Evolutionary conservation across 768 basidiomycete species (phyloP).

Genomic region (Tubosaeta sp.): DNA sequence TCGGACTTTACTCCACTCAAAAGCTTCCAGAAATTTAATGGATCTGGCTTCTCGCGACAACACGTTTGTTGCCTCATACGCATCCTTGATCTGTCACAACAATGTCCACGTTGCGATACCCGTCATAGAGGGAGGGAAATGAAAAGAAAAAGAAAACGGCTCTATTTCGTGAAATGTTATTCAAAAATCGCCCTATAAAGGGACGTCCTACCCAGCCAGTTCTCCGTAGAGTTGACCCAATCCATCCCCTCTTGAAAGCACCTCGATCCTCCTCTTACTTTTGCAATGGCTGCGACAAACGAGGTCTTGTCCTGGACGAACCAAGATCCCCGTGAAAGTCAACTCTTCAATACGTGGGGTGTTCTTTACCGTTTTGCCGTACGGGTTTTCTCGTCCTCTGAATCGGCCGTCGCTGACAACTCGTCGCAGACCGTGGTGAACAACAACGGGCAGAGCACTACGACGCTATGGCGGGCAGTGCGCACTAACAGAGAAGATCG

Average conservation of each 20-base stretch:
- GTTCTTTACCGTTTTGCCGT: conserved; percentile 80
- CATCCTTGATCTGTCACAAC: conserved; percentile 64
- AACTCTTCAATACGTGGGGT: conserved; percentile 78
- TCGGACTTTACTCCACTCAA: conserved; percentile 73
- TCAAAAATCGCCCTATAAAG: conserved; percentile 54
- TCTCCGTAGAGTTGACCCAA: conserved; percentile 22
- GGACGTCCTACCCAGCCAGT: conserved; percentile 17
- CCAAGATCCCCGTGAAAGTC: conserved; percentile 79
- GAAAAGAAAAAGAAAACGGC: conserved; percentile 34
- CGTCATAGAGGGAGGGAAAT: conserved; percentile 54
- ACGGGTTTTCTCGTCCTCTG: conserved; percentile 20
- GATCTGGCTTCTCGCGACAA: conserved; percentile 61
- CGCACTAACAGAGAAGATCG: conserved; percentile 84
- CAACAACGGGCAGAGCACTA: conserved; percentile 63
- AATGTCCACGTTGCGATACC: conserved; percentile 71
- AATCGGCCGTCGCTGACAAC: conserved; percentile 23
- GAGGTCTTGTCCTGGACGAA: conserved; percentile 86
- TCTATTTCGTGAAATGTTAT: conserved; percentile 43
- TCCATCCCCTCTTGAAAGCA: conserved; percentile 30
- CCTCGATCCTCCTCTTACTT: conserved; percentile 34
- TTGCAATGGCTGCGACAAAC: conserved; percentile 50
- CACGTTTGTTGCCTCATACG: conserved; percentile 69
- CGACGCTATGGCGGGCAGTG: conserved; percentile 77
- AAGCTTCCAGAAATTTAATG: conserved; percentile 52
- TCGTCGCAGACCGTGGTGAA: conserved; percentile 55